Percentiles rank a stretch among this genome's conserved stretches.
phyloP scores from a whole-genome alignment of 2,329 filamentous ascomycete genomes.

The Fusarium setosum region DNA sequence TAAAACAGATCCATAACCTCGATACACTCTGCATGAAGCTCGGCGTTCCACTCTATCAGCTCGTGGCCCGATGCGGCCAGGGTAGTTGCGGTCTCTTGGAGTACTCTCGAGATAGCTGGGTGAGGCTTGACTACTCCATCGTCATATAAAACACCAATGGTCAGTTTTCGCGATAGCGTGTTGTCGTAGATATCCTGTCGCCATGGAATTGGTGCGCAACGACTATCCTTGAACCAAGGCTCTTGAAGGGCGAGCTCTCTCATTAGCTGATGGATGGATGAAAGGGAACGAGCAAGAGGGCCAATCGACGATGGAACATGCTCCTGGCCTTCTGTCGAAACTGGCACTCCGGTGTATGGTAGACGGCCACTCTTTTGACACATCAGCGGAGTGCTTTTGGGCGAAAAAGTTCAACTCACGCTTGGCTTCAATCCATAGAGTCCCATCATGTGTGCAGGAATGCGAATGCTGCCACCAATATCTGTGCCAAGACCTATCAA shows the following conservation, averaged over 20 bases:
- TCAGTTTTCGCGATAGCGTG: conserved; percentile 55
- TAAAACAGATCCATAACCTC: conserved; percentile 71
- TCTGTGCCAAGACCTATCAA: conserved; percentile 41
- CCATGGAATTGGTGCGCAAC: conserved; percentile 66
- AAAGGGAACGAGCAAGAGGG: conserved; percentile 61
- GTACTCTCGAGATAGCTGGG: conserved; percentile 61
- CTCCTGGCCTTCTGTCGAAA: conserved; percentile 72
- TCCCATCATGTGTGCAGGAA: conserved; percentile 41
- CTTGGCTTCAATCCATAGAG: conserved; percentile 43
- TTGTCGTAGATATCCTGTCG: conserved; percentile 56
- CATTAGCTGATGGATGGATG: conserved; percentile 60
- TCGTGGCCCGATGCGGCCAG: conserved; percentile 63
- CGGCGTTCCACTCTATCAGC: conserved; percentile 63
- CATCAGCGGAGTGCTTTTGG: not conserved
- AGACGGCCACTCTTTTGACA: conserved; percentile 62
- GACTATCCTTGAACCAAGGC: conserved; percentile 67
- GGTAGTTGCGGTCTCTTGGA: conserved; percentile 50
- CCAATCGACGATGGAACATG: conserved; percentile 73
- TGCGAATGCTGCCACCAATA: conserved; percentile 43
- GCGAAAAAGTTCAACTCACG: conserved; percentile 5
- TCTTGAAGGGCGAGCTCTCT: conserved; percentile 57
- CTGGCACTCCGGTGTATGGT: conserved; percentile 68
- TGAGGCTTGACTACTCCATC: conserved; percentile 67
- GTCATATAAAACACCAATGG: conserved; percentile 61
- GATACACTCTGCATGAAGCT: conserved; percentile 65